Conservation (phyloP, 306 rosid species). For the Lathyrus oleraceus region DNA sequence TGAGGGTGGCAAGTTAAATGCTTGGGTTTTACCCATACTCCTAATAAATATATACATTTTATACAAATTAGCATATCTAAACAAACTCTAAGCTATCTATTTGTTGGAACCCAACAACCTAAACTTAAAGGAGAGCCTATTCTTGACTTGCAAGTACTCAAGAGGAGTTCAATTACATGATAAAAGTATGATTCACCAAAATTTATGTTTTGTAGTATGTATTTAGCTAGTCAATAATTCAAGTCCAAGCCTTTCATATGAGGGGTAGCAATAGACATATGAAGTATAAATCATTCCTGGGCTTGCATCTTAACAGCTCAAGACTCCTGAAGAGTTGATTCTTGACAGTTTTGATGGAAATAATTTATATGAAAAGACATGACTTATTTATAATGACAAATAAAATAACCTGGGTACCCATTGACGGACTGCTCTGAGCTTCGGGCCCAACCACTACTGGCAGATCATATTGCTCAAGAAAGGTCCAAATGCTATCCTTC, state of each 20-base stretch:
- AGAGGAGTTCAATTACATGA: neutral
- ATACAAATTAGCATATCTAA: constrained; percentile 11
- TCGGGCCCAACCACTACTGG: constrained; percentile 90
- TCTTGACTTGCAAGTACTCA: neutral
- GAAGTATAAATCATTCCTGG: constrained; percentile 10
- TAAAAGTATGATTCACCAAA: constrained; percentile 15
- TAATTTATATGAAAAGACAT: neutral
- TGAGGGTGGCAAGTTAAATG: no score
- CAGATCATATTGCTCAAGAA: constrained; percentile 95
- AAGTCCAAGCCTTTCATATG: constrained; percentile 25
- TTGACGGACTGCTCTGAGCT: constrained; percentile 56
- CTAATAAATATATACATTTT: no score
- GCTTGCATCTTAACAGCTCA: constrained; percentile 1
- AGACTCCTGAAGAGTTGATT: constrained; percentile 2
- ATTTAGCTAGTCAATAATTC: neutral
- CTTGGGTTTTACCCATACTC: no score
- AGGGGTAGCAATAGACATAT: constrained; percentile 21
- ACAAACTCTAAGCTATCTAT: neutral
- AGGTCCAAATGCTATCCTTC: constrained; percentile 85
- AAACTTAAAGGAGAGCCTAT: neutral
- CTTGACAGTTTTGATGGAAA: neutral
- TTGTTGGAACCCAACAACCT: neutral
- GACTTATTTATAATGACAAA: constrained; percentile 19
- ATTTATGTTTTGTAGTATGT: neutral
- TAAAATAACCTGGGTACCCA: constrained; percentile 69